Base-by-base conservation (phyloP, 2,329 filamentous ascomycete genomes). In the Pseudocercospora fijiensis region DNA sequence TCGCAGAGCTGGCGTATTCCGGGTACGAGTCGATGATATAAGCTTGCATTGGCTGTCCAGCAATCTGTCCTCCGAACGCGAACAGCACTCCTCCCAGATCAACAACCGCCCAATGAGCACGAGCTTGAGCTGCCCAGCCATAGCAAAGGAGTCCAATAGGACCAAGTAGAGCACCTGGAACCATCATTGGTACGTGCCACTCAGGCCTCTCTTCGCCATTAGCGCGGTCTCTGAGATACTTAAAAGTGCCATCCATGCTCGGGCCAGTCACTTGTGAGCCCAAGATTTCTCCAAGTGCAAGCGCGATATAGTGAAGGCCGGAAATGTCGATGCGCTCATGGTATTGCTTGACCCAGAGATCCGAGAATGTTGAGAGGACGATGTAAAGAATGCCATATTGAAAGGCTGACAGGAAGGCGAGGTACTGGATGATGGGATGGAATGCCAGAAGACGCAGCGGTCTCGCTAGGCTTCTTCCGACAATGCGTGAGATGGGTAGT, bases 21-120 rank as follows among this genome's bases (percentile, higher is more conserved):
- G 77, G 75, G 62, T 83, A 85, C 1, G 75, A 69, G 51, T 82
- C 80, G 20, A 82, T 79, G 26, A 81, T 68, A 56, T 81, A 82
- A 0, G 79, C 67, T 37, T 63, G 58, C n/a, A 70, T 58, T 10
- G 64, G 47, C 27, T 64, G 57, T 5, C 59, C 58, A 2, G 30
- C 22, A 4, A 69, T 49, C 20, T 68, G 62, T 6, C 63, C 33
- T 2, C 70, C 70, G 28, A 59, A 65, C 5, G 41, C 33, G 18
- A 65, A 61, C n/a, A 73, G 20, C 18, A 62, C 33, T 18, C 68
- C 61, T 6, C 70, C 70, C 9, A 72, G 57, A 52, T 72, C 67
- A 18, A 69, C 62, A 3, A 76, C 75, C 1, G 71, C 61, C 80
- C 80, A 82, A 57, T 76, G 74, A 0, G 77, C 59, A 0, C 41